Evolutionary conservation across 192 early-diverging fungal genomes (phyloP), one percentile per base, ranked within the genome.

Genomic region (Backusella mclennaniae): DNA sequence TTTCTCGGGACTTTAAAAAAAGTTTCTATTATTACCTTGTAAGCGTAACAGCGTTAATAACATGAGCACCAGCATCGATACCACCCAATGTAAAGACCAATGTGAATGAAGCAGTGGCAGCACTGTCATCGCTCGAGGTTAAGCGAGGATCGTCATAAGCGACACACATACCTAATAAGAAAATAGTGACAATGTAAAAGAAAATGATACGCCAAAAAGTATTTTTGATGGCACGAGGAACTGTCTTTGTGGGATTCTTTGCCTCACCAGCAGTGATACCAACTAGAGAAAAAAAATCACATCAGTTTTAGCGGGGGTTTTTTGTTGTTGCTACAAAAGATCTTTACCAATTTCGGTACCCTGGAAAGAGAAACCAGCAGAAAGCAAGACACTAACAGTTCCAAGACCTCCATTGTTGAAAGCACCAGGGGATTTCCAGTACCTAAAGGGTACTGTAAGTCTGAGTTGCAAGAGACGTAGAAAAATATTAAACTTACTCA

Each of bases 221-320:
- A 23, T 90, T 87, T 29, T 87, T 84, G 66, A 94, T 94, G 14
- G 91, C 92, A 21, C 84, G 82, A 46, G 93, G 93, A 8, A 94
- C 89, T 85, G 66, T 88, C 71, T 92, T 90, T 15, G 84, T 82
- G n/a, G 96, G 96, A 84, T 97, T 97, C 29, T 88, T 87, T 35
- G 91, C 90, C 84, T 97, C 96, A 79, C 94, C 96, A 26, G 94
- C 94, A 4, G 96, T 94, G 73, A 97, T 89, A 66, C 95, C 96
- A 39, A 97, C 89, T 76, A 59, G 19, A 2, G 15, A 39, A 33
- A 68, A 68, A 68, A 38, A 15, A 68, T 68, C 14, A 71, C 4
- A 71, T 44, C 38, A 46, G 8, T 4, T 11, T 31, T 42, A 17
- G 7, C 1, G 23, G 23, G 17, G 1, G 42, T 44, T 38, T 17